Percentiles rank a stretch among this genome's conserved stretches.
Conservation (phyloP, 306 rosid genomes). For the Quercus dentata region DNA sequence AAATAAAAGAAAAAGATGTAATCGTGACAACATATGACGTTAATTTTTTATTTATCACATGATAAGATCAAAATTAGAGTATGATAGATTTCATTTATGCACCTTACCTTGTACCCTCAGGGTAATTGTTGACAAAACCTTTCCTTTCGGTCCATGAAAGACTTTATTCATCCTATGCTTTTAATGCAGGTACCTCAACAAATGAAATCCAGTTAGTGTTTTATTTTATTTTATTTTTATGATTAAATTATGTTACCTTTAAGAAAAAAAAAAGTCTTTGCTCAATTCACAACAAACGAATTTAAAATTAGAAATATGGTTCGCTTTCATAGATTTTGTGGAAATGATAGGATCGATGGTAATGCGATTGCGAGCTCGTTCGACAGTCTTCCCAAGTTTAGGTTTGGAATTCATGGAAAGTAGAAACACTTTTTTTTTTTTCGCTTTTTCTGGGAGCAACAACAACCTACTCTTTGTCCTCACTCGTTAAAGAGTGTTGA, state of each 20-base stretch:
- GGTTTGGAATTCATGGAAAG: constrained; percentile 33
- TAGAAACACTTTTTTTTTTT: constrained; percentile 1
- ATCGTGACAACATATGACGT: not conserved
- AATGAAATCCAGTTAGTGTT: not conserved
- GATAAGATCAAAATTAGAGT: not conserved
- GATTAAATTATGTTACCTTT: not conserved
- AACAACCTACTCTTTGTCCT: constrained; percentile 43
- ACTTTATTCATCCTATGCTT: not conserved
- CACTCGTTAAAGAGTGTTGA: constrained; percentile 22
- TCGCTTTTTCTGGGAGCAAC: constrained; percentile 12
- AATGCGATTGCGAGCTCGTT: not conserved
- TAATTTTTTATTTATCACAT: not conserved
- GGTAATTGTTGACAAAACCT: not conserved
- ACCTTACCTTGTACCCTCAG: too few species aligned
- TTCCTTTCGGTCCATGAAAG: not conserved
- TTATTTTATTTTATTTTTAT: not conserved
- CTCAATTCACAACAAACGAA: not conserved
- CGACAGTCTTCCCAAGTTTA: constrained; percentile 32
- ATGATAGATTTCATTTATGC: not conserved
- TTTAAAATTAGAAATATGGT: not conserved
- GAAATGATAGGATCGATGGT: too few species aligned
- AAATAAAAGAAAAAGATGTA: not conserved
- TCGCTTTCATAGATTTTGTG: not conserved
- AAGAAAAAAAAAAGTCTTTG: not conserved
- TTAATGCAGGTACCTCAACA: not conserved